Conservation (phyloP, 2,329 filamentous ascomycete species). For the Alternaria gansuensis region DNA sequence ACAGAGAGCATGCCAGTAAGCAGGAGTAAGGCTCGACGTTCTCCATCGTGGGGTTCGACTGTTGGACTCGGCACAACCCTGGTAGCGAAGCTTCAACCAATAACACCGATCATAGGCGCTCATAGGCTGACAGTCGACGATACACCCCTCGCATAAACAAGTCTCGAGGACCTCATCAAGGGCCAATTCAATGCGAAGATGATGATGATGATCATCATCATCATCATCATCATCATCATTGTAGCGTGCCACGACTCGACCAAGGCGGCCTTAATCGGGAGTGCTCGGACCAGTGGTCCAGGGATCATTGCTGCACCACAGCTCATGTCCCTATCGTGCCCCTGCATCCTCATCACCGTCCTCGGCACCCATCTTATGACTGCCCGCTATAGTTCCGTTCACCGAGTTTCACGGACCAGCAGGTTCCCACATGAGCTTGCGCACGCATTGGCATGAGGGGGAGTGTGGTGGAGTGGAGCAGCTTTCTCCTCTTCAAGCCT, state of each 20-base stretch:
- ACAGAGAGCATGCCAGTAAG: slow-evolving; percentile 4
- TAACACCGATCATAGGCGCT: slow-evolving; percentile 10
- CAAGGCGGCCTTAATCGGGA: slow-evolving; percentile 14
- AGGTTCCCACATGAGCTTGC: slow-evolving; percentile 19
- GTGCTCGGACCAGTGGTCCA: slow-evolving; percentile 15
- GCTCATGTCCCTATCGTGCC: slow-evolving; percentile 16
- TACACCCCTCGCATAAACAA: slow-evolving; percentile 12
- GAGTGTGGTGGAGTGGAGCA: not conserved
- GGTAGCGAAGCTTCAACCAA: slow-evolving; percentile 15
- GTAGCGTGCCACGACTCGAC: slow-evolving; percentile 25
- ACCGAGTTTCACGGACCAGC: slow-evolving; percentile 17
- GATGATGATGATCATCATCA: too few relatives aligned
- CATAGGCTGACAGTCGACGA: slow-evolving; percentile 13
- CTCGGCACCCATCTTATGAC: slow-evolving; percentile 24
- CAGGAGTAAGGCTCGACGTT: slow-evolving; percentile 19
- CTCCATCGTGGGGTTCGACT: slow-evolving; percentile 31
- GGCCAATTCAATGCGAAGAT: slow-evolving; percentile 20
- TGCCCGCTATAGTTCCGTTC: slow-evolving; percentile 23
- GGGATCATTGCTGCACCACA: slow-evolving; percentile 23
- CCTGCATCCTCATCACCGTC: slow-evolving; percentile 28
- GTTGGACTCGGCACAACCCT: slow-evolving; percentile 17
- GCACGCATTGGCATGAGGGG: not conserved
- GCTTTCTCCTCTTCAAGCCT: slow-evolving; percentile 8
- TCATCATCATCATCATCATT: too few relatives aligned
- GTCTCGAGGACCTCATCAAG: slow-evolving; percentile 11